Evolutionary conservation across 345 rosid species (phyloP), one percentile per base, ranked within the genome.

Genomic region (Boechera retrofracta): DNA sequence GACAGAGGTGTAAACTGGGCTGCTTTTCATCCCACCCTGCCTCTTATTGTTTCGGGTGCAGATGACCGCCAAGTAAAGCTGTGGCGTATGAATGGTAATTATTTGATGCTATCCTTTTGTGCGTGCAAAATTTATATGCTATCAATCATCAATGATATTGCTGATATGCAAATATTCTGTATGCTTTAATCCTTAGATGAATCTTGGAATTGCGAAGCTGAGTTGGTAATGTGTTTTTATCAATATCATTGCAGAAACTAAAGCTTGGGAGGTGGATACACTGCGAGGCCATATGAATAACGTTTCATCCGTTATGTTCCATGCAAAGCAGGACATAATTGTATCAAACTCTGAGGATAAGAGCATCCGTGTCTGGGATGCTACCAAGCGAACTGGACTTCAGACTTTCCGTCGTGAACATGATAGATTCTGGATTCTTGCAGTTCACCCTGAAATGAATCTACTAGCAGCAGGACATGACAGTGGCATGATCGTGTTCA

Each of bases 1-100:
- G 97, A 93, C 65, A 84, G 98, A 75, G 98, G 98, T 21, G 98
- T 91, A 51, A 93, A 91, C 81, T 93, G 98, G 98, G 97, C 98
- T 74, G 67, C 97, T 38, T 93, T 93, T 81, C 98, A 93, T 74
- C 98, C 98, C 32, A 85, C 81, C 10, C 86, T 93, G 61, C 97
- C 98, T 58, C 80, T 93, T 64, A 89, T 93, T 59, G 97, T 93
- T 71, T 93, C 98, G 0, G 98, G 97, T 52, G 98, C 97, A 24
- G 97, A 93, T 85, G 98, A 93, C 67, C 95, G 98, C 45, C 98
- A 93, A 85, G 95, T 93, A 66, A 93, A 93, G 77, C 72, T 93
- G 65, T 93, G 98, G 98, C 90, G 93, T 51, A 91, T 88, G 97
- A 93, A 93, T 64, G 97, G 98, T 90, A 80, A 61, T 39, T 59